Percentiles rank a stretch among this genome's conserved stretches.
These are phyloP conservation scores for Jimgerdemannia lactiflua DNA, from an alignment of 192 early-diverging fungal species.

Conservation along the genomic window DNA sequence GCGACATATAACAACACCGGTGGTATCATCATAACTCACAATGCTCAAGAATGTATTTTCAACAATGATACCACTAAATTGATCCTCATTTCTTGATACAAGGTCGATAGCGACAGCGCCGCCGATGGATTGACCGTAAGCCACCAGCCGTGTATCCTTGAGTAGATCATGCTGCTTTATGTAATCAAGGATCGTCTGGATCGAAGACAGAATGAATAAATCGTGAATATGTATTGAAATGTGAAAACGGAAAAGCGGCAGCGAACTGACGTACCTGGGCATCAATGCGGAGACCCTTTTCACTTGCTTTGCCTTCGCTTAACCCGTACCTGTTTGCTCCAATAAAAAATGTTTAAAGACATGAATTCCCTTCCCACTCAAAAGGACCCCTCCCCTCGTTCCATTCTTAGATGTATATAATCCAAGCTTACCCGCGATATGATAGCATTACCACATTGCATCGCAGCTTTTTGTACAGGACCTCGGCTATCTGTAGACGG, in stretches of 20 bases:
- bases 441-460: slow-evolving; percentile 97
- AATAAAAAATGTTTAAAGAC: too few species aligned
- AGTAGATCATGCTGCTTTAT: slow-evolving; percentile 73
- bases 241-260: too few species aligned
- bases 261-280: slow-evolving; percentile 55
- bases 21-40: slow-evolving; percentile 34
- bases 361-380: too few species aligned
- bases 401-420: too few species aligned
- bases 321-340: slow-evolving; percentile 65
- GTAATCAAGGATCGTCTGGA: slow-evolving; percentile 80
- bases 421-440: slow-evolving; percentile 79
- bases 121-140: slow-evolving; percentile 96
- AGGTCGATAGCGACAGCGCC: slow-evolving; percentile 93
- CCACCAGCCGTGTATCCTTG: slow-evolving; percentile 73
- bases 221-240: not conserved
- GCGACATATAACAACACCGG: too few species aligned
- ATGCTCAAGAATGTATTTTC: slow-evolving; percentile 95
- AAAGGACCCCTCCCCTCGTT: too few species aligned
- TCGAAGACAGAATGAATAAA: not conserved
- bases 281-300: slow-evolving; percentile 87
- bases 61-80: slow-evolving; percentile 79
- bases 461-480: slow-evolving; percentile 58
- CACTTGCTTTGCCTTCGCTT: slow-evolving; percentile 82
- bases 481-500: slow-evolving; percentile 85
- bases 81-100: slow-evolving; percentile 73